These are phyloP conservation scores for Tillandsia leiboldiana DNA, from an alignment of 176 grass and related monocot species.

Conservation along the genomic window DNA sequence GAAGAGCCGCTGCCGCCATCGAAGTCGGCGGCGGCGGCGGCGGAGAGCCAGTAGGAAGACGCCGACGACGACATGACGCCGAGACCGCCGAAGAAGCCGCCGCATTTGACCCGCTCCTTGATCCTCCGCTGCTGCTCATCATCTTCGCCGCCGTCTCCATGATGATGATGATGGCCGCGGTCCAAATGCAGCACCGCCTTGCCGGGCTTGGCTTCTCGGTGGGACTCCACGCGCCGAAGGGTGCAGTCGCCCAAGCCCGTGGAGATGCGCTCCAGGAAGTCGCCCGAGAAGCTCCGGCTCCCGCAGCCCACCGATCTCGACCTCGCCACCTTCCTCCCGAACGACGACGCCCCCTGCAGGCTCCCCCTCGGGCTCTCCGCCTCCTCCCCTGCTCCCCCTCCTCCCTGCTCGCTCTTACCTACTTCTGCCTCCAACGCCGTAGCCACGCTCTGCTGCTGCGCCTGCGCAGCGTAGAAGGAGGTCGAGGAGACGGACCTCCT, in stretches of 20 bases:
- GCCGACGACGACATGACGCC: slow-evolving; percentile 22
- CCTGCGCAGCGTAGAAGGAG: neutral
- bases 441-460: slow-evolving; percentile 1
- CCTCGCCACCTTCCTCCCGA: slow-evolving; percentile 78
- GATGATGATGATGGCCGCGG: no score
- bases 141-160: slow-evolving; percentile 14
- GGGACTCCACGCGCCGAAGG: slow-evolving; percentile 76
- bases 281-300: slow-evolving; percentile 80
- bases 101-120: slow-evolving; percentile 62
- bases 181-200: slow-evolving; percentile 19
- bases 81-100: slow-evolving; percentile 68
- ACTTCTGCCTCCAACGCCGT: neutral
- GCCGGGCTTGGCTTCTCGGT: slow-evolving; percentile 71
- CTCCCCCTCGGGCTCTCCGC: slow-evolving; percentile 56
- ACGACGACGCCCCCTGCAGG: slow-evolving; percentile 57
- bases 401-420: neutral
- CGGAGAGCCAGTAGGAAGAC: slow-evolving; percentile 72
- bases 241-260: slow-evolving; percentile 94
- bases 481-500: slow-evolving; percentile 35
- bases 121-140: slow-evolving; percentile 40
- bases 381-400: slow-evolving; percentile 32
- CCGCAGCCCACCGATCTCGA: slow-evolving; percentile 92
- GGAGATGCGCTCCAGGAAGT: slow-evolving; percentile 91
- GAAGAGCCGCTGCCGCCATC: slow-evolving; percentile 12
- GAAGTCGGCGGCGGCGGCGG: slow-evolving; percentile 24